Evolutionary conservation across 148 eudicot species (phyloP), one percentile per base, ranked within the genome.

Genomic region (Arbutus unedo): DNA sequence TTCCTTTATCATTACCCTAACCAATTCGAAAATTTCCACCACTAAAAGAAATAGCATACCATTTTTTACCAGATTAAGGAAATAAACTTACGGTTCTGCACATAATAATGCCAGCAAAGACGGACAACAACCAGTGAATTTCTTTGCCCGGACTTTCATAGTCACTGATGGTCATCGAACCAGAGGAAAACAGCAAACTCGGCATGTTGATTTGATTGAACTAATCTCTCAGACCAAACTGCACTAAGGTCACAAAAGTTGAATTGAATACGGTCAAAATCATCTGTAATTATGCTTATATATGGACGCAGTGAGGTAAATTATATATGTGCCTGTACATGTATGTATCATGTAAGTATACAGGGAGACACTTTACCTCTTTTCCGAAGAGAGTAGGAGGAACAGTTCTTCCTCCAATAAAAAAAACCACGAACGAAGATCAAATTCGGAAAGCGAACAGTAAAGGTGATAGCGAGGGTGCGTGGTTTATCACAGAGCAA

Each of bases 31-130:
- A 16, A 48, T 4, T n/a, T n/a, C 77, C 11, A 48, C 56, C 53
- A 15, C 77, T 21, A 10, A 19, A 8, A 74, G 55, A 38, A 19
- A n/a, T 47, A 74, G 4, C 53, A 74, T 47, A 44, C 0, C 5
- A 3, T 18, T 9, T 53, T 19, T 7, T 19, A 23, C 48, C 59
- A 70, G 49, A 70, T 48, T 11, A 16, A 53, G 31, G 13, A 0
- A 15, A 19, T 66, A 43, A 55, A 74, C 86, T 84, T 60, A 84
- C 86, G 44, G 67, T 80, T 74, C 44, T 80, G 75, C 82, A 84
- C 86, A 80, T 79, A 48, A 74, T 18, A 74, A 84, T 62, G 82
- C 86, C 86, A 9, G 74, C 66, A 60, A 84, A 49, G n/a, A 57
- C 72, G 15, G 86, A 80, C 45, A 84, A 10, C 75, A 84, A 62